Evolutionary conservation across 768 basidiomycete genomes (phyloP).

Genomic region (Amyloporia xantha): DNA sequence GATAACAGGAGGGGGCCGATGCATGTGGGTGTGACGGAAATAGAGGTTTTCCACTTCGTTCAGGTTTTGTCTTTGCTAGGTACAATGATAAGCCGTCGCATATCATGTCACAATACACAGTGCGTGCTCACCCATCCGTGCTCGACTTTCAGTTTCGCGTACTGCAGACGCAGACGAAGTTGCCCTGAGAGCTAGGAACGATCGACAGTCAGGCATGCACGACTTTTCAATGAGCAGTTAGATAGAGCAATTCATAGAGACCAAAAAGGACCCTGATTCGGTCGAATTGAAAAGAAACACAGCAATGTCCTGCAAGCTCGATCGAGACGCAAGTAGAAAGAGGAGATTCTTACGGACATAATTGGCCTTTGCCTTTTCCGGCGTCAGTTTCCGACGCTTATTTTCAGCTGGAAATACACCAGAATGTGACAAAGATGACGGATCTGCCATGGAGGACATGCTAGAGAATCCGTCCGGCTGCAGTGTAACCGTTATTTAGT

Average conservation of each 20-base stretch:
- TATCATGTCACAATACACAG: too few species aligned
- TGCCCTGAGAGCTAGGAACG: conserved; percentile 55
- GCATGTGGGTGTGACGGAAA: conserved; percentile 59
- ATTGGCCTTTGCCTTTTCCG: conserved; percentile 6
- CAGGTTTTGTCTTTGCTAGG: conserved; percentile 67
- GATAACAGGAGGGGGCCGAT: conserved; percentile 13
- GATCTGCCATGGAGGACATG: not conserved
- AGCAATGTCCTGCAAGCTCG: not conserved
- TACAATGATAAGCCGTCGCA: not conserved
- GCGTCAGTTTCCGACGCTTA: conserved; percentile 1
- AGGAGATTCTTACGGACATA: conserved; percentile 2
- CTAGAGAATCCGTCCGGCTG: not conserved
- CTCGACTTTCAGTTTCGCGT: conserved; percentile 73
- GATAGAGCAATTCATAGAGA: too few species aligned
- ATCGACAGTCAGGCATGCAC: not conserved
- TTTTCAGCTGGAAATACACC: not conserved
- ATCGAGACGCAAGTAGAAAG: not conserved
- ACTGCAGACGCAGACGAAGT: conserved; percentile 67
- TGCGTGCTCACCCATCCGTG: conserved; percentile 61
- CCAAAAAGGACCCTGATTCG: too few species aligned
- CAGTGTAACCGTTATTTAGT: not conserved
- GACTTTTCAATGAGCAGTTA: not conserved
- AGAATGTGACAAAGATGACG: not conserved
- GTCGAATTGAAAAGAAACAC: not conserved
- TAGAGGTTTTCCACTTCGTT: conserved; percentile 82